Evolutionary conservation across 2,329 filamentous ascomycete species (phyloP).

Genomic region (Fusarium sacchari): DNA sequence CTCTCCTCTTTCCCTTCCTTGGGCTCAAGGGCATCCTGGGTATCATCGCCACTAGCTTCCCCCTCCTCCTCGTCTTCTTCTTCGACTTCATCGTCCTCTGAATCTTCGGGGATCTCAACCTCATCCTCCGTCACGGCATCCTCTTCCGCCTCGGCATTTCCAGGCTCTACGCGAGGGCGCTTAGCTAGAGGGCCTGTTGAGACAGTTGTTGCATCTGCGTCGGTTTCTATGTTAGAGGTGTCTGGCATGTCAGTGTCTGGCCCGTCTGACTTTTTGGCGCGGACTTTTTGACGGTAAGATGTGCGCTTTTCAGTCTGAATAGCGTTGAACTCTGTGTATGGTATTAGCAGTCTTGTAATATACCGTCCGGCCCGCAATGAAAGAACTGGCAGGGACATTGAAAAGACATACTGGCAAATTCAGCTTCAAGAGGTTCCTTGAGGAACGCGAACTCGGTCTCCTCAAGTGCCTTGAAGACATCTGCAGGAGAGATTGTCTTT

Average conservation of each 20-base stretch:
- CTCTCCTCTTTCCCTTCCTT: slow-evolving; percentile 59
- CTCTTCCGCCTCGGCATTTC: slow-evolving; percentile 50
- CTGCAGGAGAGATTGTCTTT: slow-evolving; percentile 80
- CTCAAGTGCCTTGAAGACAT: slow-evolving; percentile 81
- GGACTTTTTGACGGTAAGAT: slow-evolving; percentile 75
- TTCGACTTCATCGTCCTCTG: slow-evolving; percentile 60
- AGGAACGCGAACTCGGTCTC: slow-evolving; percentile 82
- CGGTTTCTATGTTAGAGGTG: slow-evolving; percentile 40
- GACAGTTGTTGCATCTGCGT: slow-evolving; percentile 47
- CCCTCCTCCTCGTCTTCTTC: slow-evolving; percentile 54
- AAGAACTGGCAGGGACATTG: background rate
- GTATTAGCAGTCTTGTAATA: background rate
- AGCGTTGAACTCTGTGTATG: slow-evolving; percentile 71
- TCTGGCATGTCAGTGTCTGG: slow-evolving; percentile 53
- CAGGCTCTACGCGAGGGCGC: slow-evolving; percentile 59
- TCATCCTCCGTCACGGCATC: slow-evolving; percentile 54
- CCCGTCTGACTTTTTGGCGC: slow-evolving; percentile 65
- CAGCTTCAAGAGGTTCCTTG: slow-evolving; percentile 73
- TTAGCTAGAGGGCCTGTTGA: slow-evolving; percentile 52
- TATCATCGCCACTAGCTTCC: slow-evolving; percentile 62
- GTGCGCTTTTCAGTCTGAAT: slow-evolving; percentile 80
- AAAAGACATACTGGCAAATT: slow-evolving; percentile 73
- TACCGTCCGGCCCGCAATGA: background rate
- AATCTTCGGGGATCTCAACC: slow-evolving; percentile 56
- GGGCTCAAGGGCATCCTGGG: slow-evolving; percentile 64